These are phyloP conservation scores for Emericellopsis terricola DNA, from an alignment of 495 filamentous ascomycete species.

Conservation along the genomic window DNA sequence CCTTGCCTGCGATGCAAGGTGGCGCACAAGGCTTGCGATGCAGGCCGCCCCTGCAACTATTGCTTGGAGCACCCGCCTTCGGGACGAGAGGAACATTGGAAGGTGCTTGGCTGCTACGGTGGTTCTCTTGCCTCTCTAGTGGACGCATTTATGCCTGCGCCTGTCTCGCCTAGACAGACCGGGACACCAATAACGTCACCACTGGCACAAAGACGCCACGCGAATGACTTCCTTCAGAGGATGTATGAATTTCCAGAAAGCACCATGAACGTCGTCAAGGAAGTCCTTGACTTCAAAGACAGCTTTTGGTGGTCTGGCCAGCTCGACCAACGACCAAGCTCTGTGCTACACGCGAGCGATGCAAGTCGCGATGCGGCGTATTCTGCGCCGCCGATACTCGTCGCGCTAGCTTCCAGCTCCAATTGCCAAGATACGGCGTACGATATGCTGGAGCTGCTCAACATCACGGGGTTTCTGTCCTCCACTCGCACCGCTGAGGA, in stretches of 20 bases:
- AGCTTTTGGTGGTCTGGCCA: conserved; percentile 33
- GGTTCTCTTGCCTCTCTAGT: conserved; percentile 21
- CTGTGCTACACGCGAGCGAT: conserved; percentile 21
- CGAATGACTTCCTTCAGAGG: conserved; percentile 30
- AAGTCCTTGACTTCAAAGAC: conserved; percentile 26
- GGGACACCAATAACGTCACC: conserved; percentile 32
- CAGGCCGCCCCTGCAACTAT: conserved; percentile 22
- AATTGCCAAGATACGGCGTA: conserved; percentile 23
- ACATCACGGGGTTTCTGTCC: conserved; percentile 22
- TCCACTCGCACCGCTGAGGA: conserved; percentile 21
- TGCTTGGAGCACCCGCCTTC: conserved; percentile 18
- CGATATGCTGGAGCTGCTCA: conserved; percentile 27
- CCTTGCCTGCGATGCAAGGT: conserved; percentile 28
- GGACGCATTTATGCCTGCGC: conserved; percentile 15
- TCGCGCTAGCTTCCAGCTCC: conserved; percentile 27
- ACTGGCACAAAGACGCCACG: conserved; percentile 25
- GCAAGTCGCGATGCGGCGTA: conserved; percentile 12
- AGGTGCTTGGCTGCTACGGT: conserved; percentile 25
- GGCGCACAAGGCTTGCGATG: conserved; percentile 23
- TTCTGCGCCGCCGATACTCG: conserved; percentile 20
- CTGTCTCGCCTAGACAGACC: conserved; percentile 14
- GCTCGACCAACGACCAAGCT: conserved; percentile 20
- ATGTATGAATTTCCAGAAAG: conserved; percentile 18
- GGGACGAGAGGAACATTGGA: conserved; percentile 23
- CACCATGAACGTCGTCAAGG: conserved; percentile 20